A percentile compares a stretch with the other conserved stretches of the same genome.
phyloP scores from a whole-genome alignment of 2,329 filamentous ascomycete genomes.

The Penicillium sp. region DNA sequence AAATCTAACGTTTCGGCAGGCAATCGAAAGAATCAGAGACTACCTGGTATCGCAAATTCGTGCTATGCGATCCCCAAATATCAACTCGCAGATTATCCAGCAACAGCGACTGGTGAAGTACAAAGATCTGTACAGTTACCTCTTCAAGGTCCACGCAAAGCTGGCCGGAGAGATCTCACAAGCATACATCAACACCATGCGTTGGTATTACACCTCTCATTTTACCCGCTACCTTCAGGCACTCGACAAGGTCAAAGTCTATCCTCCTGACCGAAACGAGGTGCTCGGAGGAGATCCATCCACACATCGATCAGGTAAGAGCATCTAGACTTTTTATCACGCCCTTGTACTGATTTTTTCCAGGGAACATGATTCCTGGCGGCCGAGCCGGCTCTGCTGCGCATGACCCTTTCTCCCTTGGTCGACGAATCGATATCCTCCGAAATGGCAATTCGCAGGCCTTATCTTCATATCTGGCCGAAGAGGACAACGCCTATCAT shows the following conservation, averaged over 20 bases:
- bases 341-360: slow-evolving; percentile 6
- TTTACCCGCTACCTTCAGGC: slow-evolving; percentile 84
- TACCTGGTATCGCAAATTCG: slow-evolving; percentile 94
- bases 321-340: slow-evolving; percentile 7
- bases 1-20: slow-evolving; percentile 46
- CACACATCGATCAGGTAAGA: slow-evolving; percentile 55
- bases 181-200: slow-evolving; percentile 97
- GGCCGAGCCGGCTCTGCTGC: slow-evolving; percentile 39
- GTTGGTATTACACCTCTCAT: slow-evolving; percentile 93
- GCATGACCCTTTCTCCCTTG: slow-evolving; percentile 86
- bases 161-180: slow-evolving; percentile 85
- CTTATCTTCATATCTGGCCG: slow-evolving; percentile 80
- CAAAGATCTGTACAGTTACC: slow-evolving; percentile 81
- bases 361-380: slow-evolving; percentile 39
- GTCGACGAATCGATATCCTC: slow-evolving; percentile 77
- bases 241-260: slow-evolving; percentile 78
- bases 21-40: slow-evolving; percentile 89
- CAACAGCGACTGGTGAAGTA: slow-evolving; percentile 86
- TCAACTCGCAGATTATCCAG: slow-evolving; percentile 95
- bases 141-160: slow-evolving; percentile 74
- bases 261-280: slow-evolving; percentile 77
- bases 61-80: slow-evolving; percentile 85
- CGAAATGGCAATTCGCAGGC: slow-evolving; percentile 70
- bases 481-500: slow-evolving; percentile 81
- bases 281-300: slow-evolving; percentile 74